Evolutionary conservation across 257 asterid genomes (phyloP).

Genomic region (Fraxinus americana): DNA sequence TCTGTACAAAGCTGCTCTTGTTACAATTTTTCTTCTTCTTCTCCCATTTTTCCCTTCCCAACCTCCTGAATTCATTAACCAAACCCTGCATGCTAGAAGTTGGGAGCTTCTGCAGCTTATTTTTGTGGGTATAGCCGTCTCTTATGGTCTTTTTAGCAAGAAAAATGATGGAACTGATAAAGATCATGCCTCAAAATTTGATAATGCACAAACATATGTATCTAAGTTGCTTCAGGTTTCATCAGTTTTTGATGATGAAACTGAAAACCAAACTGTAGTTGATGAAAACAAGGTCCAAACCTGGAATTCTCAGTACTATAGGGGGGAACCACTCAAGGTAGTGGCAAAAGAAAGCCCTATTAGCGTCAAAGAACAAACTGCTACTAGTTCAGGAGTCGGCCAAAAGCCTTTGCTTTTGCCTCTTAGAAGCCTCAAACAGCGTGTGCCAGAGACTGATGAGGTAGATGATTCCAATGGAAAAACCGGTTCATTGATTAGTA

Average conservation of each 20-base stretch:
- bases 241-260: constrained; percentile 83
- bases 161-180: constrained; percentile 63
- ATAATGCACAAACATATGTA: constrained; percentile 66
- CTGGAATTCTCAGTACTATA: constrained; percentile 70
- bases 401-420: constrained; percentile 87
- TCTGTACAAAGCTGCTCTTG: constrained; percentile 56
- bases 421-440: constrained; percentile 81
- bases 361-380: constrained; percentile 25
- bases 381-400: constrained; percentile 30
- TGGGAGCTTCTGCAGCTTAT: constrained; percentile 94
- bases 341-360: constrained; percentile 45
- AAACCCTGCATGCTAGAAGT: constrained; percentile 57
- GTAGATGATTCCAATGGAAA: constrained; percentile 27
- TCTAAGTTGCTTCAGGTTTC: constrained; percentile 77
- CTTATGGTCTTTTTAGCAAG: constrained; percentile 88
- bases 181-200: constrained; percentile 40
- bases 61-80: constrained; percentile 72
- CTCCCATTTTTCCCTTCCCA: constrained; percentile 68
- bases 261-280: constrained; percentile 44
- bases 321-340: constrained; percentile 59
- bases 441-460: constrained; percentile 33
- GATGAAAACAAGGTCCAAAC: constrained; percentile 60
- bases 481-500: neutral
- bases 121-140: constrained; percentile 91
- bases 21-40: constrained; percentile 53